Conservation (phyloP, 345 rosid species). For the Clausena lansium region DNA sequence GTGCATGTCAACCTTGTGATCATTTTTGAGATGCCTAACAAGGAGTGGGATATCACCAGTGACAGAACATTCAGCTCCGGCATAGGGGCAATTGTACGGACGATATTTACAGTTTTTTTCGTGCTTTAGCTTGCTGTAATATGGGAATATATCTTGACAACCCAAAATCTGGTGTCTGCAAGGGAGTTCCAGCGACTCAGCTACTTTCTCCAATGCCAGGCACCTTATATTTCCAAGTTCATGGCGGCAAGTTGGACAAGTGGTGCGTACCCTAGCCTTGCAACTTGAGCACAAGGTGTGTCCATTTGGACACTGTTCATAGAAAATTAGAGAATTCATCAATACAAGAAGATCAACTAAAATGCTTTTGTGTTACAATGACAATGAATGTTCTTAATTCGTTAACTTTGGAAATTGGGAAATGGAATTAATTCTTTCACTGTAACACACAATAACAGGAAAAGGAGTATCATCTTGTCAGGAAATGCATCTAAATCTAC, state of each 20-base stretch:
- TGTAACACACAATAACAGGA: neutral
- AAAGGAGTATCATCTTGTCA: neutral
- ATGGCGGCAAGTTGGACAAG: constrained; percentile 80
- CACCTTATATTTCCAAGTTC: constrained; percentile 94
- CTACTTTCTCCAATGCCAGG: constrained; percentile 84
- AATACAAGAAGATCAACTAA: constrained; percentile 1
- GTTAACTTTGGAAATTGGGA: neutral
- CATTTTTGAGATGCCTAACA: constrained; percentile 71
- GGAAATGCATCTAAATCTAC: neutral
- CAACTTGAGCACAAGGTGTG: constrained; percentile 82
- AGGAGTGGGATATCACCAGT: constrained; percentile 73
- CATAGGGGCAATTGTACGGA: constrained; percentile 81
- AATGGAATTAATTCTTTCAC: neutral
- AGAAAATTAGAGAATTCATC: constrained; percentile 11
- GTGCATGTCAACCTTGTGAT: constrained; percentile 94
- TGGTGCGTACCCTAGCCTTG: constrained; percentile 66
- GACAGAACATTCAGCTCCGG: constrained; percentile 82
- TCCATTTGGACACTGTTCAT: constrained; percentile 77
- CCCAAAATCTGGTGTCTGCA: constrained; percentile 73
- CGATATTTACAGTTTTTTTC: constrained; percentile 72
- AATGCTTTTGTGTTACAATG: neutral
- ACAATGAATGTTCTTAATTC: neutral
- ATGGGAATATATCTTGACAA: constrained; percentile 74
- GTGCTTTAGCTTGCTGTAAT: constrained; percentile 79
- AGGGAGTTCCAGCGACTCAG: constrained; percentile 74